These are phyloP conservation scores for Solanum etuberosum DNA, from an alignment of 257 asterid species.

Conservation along the genomic window DNA sequence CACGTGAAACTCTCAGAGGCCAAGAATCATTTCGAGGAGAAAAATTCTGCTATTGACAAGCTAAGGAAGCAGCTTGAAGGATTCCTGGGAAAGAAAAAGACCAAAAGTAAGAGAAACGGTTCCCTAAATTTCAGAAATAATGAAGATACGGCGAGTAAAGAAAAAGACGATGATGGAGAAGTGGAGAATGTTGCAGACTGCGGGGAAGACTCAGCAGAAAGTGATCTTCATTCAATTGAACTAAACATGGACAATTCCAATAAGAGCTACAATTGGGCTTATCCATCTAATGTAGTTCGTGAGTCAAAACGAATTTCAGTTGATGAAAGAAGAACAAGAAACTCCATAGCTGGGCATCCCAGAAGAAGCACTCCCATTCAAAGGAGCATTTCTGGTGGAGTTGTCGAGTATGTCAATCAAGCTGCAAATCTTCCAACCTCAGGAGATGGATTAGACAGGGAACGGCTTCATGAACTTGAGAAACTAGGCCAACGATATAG, in stretches of 20 bases:
- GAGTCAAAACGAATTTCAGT: slow-evolving; percentile 14
- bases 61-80: slow-evolving; percentile 67
- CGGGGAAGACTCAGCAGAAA: slow-evolving; percentile 46
- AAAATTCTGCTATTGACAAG: slow-evolving; percentile 56
- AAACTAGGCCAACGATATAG: slow-evolving; percentile 44
- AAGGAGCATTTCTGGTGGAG: slow-evolving; percentile 59
- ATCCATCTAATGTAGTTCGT: slow-evolving; percentile 8
- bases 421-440: slow-evolving; percentile 14
- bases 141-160: slow-evolving; percentile 26
- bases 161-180: slow-evolving; percentile 34
- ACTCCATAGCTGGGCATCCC: slow-evolving; percentile 34
- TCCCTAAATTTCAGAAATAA: slow-evolving; percentile 11
- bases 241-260: slow-evolving; percentile 27
- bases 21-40: slow-evolving; percentile 55
- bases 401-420: slow-evolving; percentile 40
- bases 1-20: slow-evolving; percentile 54
- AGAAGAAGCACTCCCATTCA: slow-evolving; percentile 35
- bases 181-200: slow-evolving; percentile 34
- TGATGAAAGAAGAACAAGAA: slow-evolving; percentile 33
- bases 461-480: slow-evolving; percentile 26
- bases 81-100: slow-evolving; percentile 48
- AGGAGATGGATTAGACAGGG: slow-evolving; percentile 23
- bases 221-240: slow-evolving; percentile 64
- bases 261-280: slow-evolving; percentile 34
- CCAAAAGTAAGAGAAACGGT: slow-evolving; percentile 9